Base-by-base conservation (phyloP, 148 eudicot genomes). In the Beta vulgaris region DNA sequence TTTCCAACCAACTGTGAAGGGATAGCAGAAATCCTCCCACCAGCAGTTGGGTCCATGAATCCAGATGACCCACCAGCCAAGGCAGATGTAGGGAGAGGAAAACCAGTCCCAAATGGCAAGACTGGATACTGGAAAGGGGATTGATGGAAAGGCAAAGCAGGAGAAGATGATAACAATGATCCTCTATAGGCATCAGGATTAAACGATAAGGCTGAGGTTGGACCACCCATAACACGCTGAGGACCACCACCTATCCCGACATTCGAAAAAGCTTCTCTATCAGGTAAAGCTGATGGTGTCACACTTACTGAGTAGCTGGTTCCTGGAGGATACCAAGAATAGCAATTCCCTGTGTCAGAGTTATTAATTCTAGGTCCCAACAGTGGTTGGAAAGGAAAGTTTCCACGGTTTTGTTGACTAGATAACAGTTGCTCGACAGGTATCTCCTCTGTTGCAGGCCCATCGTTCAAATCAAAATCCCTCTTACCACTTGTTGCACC, bases 381-480 rank as follows among this genome's bases (percentile, higher is more conserved):
- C 37, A 83, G 64, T 25, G 86, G 76, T 28, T 79, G 88, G 16
- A 72, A 68, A 25, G 85, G 76, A 73, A 86, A 36, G 35, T 77
- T 82, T 37, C 81, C 78, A 65, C 82, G 75, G 18, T 58, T 65
- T 65, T 73, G 86, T 42, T 77, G 85, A 70, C 51, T 77, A 57
- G 53, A 82, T 13, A 71, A 26, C 36, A 78, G 72, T 49, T 75
- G 60, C 37, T 91, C 92, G 34, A 71, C 72, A 32, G 73, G 74
- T 37, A 64, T 49, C 72, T 91, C 96, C 73, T 95, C 97, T 7
- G 69, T 71, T 25, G 80, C 84, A 73, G 99, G 99, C 29, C 97
- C 97, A 79, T 86, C 76, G 76, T 94, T 95, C 83, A 95, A 83
- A 79, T 95, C 99, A 74, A 95, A 92, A 82, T 81, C 91, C 84